A percentile compares a stretch with the other conserved stretches of the same genome.
phyloP scores from a whole-genome alignment of 257 asterid genomes.

The Mentha longifolia region DNA sequence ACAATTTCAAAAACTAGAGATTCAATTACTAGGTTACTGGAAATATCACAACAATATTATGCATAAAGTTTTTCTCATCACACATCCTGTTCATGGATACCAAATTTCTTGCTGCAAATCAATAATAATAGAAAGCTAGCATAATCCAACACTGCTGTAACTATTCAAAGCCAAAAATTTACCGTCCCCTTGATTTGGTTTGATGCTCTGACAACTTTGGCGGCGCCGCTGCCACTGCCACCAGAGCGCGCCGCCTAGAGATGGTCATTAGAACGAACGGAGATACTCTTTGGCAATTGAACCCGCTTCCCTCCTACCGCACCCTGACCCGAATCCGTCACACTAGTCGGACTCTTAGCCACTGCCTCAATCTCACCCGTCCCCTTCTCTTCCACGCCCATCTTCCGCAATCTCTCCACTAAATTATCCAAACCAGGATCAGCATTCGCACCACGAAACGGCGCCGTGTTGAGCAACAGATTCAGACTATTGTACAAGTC shows the following conservation, averaged over 20 bases:
- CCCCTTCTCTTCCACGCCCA: slow-evolving; percentile 48
- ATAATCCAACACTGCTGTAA: background rate
- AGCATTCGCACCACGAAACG: slow-evolving; percentile 40
- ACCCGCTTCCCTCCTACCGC: slow-evolving; percentile 49
- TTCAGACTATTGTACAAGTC: slow-evolving; percentile 55
- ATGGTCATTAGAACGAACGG: slow-evolving; percentile 67
- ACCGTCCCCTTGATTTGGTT: slow-evolving; percentile 42
- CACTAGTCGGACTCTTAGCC: slow-evolving; percentile 50
- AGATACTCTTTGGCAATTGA: slow-evolving; percentile 70
- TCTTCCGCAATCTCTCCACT: slow-evolving; percentile 36
- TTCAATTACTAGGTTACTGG: background rate
- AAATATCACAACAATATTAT: slow-evolving; percentile 4
- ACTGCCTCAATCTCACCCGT: slow-evolving; percentile 48
- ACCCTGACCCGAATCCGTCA: slow-evolving; percentile 48
- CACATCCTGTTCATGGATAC: background rate
- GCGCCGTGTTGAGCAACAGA: slow-evolving; percentile 42
- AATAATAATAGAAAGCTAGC: slow-evolving; percentile 10
- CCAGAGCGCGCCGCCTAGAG: slow-evolving; percentile 47
- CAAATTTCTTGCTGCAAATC: background rate
- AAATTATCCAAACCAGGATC: slow-evolving; percentile 38
- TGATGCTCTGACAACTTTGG: slow-evolving; percentile 33
- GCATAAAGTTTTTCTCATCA: background rate
- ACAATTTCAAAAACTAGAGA: background rate
- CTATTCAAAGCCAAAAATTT: slow-evolving; percentile 22
- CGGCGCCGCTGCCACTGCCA: slow-evolving; percentile 44